Evolutionary conservation across 768 basidiomycete species (phyloP).

Genomic region (Dioszegia hungarica): DNA sequence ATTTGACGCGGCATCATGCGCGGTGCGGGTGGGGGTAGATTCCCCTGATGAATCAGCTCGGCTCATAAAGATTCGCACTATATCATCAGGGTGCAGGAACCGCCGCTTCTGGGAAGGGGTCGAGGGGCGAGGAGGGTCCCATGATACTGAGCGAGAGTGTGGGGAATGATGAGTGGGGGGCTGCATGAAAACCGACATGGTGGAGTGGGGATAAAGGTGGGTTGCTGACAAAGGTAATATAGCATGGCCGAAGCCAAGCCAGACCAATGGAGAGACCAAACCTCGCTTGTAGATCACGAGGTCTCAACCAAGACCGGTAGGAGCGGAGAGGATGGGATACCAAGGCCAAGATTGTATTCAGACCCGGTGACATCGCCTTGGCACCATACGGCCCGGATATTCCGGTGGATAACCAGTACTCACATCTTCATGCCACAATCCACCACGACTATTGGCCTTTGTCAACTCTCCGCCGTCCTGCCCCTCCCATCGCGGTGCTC

Average conservation of each 20-base stretch:
- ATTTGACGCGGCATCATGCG: too few species aligned
- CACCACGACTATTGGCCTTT: constrained; percentile 31
- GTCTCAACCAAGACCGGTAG: too few species aligned
- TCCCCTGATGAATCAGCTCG: too few species aligned
- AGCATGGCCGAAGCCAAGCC: not conserved
- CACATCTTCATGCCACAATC: constrained; percentile 34
- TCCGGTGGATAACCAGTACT: constrained; percentile 7
- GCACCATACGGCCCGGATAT: not conserved
- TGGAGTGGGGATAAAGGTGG: not conserved
- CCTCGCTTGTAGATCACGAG: too few species aligned
- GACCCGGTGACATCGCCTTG: too few species aligned
- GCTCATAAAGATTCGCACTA: too few species aligned
- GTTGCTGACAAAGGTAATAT: not conserved
- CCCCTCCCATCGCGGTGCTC: not conserved
- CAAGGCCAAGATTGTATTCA: too few species aligned
- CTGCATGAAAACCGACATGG: not conserved
- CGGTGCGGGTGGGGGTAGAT: not conserved
- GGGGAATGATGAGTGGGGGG: not conserved
- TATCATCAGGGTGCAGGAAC: not conserved
- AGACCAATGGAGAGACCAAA: too few species aligned
- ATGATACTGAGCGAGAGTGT: not conserved
- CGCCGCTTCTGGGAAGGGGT: not conserved
- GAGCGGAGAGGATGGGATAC: too few species aligned
- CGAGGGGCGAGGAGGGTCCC: not conserved
- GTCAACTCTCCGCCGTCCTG: constrained; percentile 10